Percentiles rank a stretch among this genome's conserved stretches.
These are phyloP conservation scores for Astragalus glycyphyllos DNA, from an alignment of 306 rosid genomes.

Conservation along the genomic window DNA sequence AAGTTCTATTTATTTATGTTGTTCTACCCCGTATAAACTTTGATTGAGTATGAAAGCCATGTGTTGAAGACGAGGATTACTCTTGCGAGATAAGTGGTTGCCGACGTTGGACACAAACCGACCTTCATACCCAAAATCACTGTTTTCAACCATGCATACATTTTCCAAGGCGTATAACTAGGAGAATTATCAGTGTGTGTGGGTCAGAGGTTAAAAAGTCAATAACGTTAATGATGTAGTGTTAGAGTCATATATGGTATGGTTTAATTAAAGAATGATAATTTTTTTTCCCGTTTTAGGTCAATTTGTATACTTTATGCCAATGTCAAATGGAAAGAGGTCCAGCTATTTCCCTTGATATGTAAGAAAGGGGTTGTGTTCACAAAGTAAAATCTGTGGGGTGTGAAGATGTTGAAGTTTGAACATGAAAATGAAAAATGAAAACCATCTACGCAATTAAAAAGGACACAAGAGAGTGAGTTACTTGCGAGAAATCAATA, in stretches of 20 bases:
- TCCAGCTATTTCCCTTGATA: constrained; percentile 21
- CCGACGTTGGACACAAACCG: constrained; percentile 50
- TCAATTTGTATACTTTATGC: not conserved
- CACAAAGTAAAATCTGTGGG: constrained; percentile 46
- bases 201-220: constrained; percentile 39
- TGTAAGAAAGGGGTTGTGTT: constrained; percentile 34
- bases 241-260: not conserved
- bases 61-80: constrained; percentile 36
- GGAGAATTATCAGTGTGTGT: constrained; percentile 42
- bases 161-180: constrained; percentile 46
- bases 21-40: no score
- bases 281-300: not conserved
- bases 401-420: constrained; percentile 35
- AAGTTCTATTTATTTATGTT: constrained; percentile 4
- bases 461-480: constrained; percentile 42
- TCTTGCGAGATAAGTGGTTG: constrained; percentile 47
- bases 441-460: constrained; percentile 42
- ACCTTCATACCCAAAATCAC: constrained; percentile 43
- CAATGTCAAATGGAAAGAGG: not conserved
- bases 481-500: constrained; percentile 49
- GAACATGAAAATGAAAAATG: constrained; percentile 8
- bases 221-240: not conserved
- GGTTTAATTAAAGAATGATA: not conserved
- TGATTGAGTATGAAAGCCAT: not conserved
- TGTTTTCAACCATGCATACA: constrained; percentile 40